Conservation (phyloP, 1,284 basidiomycete genomes). For the Ustilago esculenta region DNA sequence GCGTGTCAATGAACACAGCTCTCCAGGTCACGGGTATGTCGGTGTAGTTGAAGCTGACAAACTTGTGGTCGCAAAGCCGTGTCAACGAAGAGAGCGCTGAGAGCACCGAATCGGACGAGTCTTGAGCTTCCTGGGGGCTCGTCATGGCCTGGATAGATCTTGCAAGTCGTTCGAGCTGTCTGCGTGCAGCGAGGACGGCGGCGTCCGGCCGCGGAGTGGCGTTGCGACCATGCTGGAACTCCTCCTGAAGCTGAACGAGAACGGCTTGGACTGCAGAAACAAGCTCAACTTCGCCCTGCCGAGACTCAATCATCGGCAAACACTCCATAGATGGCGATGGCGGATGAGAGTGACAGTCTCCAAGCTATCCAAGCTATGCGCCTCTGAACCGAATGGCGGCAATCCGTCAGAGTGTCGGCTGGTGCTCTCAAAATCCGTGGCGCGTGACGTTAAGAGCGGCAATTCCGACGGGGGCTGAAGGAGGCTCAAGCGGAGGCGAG, state of each 20-base stretch:
- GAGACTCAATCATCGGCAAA: no score
- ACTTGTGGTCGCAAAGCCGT: conserved; percentile 67
- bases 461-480: no score
- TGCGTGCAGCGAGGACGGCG: conserved; percentile 2
- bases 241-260: conserved; percentile 2
- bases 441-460: no score
- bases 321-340: no score
- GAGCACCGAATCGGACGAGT: not conserved
- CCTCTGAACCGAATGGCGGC: no score
- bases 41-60: conserved; percentile 68
- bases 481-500: no score
- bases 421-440: no score
- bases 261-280: not conserved
- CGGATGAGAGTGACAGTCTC: no score
- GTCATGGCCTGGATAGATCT: not conserved
- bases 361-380: no score
- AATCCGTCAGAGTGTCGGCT: no score
- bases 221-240: not conserved
- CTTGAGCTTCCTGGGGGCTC: not conserved
- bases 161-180: not conserved
- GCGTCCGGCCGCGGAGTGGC: not conserved
- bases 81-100: conserved; percentile 58
- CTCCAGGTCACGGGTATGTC: conserved; percentile 68
- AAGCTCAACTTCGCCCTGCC: no score
- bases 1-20: conserved; percentile 69